phyloP scores from a whole-genome alignment of 352 stramenopile genomes.

The Aphanomyces astaci region DNA sequence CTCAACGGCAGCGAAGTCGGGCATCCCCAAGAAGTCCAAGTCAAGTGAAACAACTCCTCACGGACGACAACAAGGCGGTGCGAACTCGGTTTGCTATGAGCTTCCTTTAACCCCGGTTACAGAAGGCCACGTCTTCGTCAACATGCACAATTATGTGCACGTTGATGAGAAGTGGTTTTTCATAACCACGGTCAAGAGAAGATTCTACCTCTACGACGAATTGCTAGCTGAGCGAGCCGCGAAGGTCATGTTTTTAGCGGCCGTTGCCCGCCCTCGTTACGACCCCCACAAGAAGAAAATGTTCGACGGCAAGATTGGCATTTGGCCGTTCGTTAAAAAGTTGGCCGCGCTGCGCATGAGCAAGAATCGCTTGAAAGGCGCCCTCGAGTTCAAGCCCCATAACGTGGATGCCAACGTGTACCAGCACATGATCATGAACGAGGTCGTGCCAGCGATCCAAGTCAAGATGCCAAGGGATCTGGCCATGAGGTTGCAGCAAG shows the following conservation, averaged over 20 bases:
- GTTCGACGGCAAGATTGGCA: too few species aligned
- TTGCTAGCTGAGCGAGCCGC: background rate
- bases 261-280: background rate
- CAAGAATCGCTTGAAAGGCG: background rate
- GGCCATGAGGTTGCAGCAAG: background rate
- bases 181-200: background rate
- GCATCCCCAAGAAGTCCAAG: background rate
- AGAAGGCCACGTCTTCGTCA: background rate
- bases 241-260: background rate
- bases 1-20: background rate
- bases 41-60: background rate
- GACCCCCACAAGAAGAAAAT: background rate
- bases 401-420: background rate
- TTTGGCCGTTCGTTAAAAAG: background rate
- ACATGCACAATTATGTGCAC: background rate
- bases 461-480: background rate
- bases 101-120: background rate
- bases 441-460: background rate
- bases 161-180: background rate
- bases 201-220: background rate
- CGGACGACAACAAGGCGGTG: background rate
- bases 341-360: background rate
- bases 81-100: background rate
- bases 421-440: background rate
- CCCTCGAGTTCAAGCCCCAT: background rate